phyloP scores from a whole-genome alignment of 352 stramenopile genomes.

The Globisporangium paddicum region DNA sequence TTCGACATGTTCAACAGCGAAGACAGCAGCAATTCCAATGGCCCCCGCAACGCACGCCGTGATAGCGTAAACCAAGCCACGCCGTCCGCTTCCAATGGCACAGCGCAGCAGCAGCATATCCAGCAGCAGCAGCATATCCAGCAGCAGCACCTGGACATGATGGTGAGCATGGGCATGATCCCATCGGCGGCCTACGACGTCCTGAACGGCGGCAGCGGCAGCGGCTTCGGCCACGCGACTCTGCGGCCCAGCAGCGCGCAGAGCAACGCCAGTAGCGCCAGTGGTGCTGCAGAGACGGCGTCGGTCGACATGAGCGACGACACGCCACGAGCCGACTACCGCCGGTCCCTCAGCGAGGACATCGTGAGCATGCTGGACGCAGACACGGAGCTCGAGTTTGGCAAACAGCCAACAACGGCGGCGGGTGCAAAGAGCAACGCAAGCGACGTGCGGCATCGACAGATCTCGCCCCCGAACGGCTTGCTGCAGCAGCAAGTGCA shows the following conservation, averaged over 20 bases:
- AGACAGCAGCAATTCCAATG: constrained; percentile 18
- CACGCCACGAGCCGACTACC: constrained; percentile 31
- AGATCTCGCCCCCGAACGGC: constrained; percentile 11
- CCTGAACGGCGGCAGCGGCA: too few relatives aligned
- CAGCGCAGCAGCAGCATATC: constrained; percentile 12
- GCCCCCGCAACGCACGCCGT: too few relatives aligned
- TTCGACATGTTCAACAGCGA: constrained; percentile 68
- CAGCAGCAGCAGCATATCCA: constrained; percentile 14
- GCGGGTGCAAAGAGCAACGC: constrained; percentile 9
- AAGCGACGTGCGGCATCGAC: constrained; percentile 5
- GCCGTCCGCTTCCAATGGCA: constrained; percentile 1
- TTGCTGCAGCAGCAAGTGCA: neutral
- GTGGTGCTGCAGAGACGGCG: constrained; percentile 6
- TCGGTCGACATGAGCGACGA: constrained; percentile 9
- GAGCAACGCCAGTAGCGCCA: constrained; percentile 10
- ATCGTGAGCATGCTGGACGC: constrained; percentile 75
- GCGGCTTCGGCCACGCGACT: neutral
- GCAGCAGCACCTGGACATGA: constrained; percentile 11
- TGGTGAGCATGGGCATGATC: constrained; percentile 9
- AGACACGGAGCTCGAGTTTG: constrained; percentile 28
- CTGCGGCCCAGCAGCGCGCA: constrained; percentile 14
- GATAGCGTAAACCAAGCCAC: too few relatives aligned
- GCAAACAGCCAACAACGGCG: constrained; percentile 23
- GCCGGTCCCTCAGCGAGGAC: constrained; percentile 70
- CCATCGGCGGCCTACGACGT: constrained; percentile 14